These are phyloP conservation scores for Phytopythium montanum DNA, from an alignment of 352 stramenopile species.

Conservation along the genomic window DNA sequence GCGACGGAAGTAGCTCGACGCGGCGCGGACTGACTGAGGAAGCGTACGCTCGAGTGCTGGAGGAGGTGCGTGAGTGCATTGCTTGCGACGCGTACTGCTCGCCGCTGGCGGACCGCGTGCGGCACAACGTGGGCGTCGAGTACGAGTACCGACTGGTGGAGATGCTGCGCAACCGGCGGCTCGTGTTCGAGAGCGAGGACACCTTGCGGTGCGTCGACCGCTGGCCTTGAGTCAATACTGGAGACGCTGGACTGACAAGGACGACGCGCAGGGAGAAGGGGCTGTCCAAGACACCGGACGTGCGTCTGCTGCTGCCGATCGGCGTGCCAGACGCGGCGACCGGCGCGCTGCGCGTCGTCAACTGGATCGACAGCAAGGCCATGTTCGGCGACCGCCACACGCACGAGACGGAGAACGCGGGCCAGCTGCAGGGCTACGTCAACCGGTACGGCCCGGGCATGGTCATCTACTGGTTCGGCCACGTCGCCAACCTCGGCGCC, in stretches of 20 bases:
- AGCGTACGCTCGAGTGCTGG: conserved; percentile 26
- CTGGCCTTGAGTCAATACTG: neutral
- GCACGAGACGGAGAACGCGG: conserved; percentile 73
- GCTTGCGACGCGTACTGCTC: conserved; percentile 69
- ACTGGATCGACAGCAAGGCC: conserved; percentile 91
- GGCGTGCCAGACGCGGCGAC: conserved; percentile 46
- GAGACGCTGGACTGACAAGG: neutral
- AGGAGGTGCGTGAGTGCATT: conserved; percentile 62
- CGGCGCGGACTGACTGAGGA: conserved; percentile 20
- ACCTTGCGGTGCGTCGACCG: conserved; percentile 34
- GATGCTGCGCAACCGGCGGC: conserved; percentile 57
- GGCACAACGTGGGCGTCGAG: conserved; percentile 77
- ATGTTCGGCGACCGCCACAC: conserved; percentile 86
- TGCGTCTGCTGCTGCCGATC: conserved; percentile 74
- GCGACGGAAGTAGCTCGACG: conserved; percentile 1
- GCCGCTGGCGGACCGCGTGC: conserved; percentile 65
- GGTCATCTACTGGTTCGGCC: conserved; percentile 88
- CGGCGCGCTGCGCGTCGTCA: conserved; percentile 48
- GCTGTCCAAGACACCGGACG: conserved; percentile 85
- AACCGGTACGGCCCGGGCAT: conserved; percentile 83
- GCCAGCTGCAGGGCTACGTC: conserved; percentile 74
- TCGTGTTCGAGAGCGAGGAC: conserved; percentile 86
- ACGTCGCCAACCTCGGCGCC: conserved; percentile 50
- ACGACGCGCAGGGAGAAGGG: conserved; percentile 44
- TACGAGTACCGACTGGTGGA: conserved; percentile 84